These are phyloP conservation scores for Crucihimalaya himalaica DNA, from an alignment of 345 rosid genomes.

Conservation along the genomic window DNA sequence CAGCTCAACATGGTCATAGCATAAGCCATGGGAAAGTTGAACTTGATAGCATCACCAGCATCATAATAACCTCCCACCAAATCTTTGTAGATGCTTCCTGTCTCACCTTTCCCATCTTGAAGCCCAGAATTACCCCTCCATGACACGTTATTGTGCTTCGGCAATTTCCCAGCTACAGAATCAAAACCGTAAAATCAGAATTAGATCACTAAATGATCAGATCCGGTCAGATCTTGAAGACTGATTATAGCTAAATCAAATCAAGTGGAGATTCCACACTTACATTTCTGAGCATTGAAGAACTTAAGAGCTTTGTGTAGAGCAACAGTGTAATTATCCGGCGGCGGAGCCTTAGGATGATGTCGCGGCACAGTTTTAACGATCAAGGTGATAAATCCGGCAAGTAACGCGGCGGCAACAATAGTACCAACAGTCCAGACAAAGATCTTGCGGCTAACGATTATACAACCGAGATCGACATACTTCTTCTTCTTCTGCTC, in stretches of 20 bases:
- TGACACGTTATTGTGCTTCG: slow-evolving; percentile 87
- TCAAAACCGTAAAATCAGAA: neutral
- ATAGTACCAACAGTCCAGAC: slow-evolving; percentile 85
- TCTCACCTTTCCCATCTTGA: slow-evolving; percentile 68
- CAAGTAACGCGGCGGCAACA: slow-evolving; percentile 54
- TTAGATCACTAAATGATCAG: neutral
- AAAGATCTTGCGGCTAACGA: slow-evolving; percentile 95
- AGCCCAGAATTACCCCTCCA: slow-evolving; percentile 92
- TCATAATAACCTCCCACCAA: slow-evolving; percentile 89
- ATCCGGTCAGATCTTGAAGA: neutral
- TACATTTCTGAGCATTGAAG: slow-evolving; percentile 96
- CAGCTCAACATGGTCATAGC: slow-evolving; percentile 98
- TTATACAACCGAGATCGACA: slow-evolving; percentile 94
- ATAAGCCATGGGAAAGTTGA: slow-evolving; percentile 82
- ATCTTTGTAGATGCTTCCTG: slow-evolving; percentile 55
- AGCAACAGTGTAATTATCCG: slow-evolving; percentile 90
- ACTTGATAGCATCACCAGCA: slow-evolving; percentile 97
- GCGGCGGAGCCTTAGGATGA: slow-evolving; percentile 51
- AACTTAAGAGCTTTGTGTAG: slow-evolving; percentile 96
- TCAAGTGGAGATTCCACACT: neutral
- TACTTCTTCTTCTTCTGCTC: slow-evolving; percentile 98
- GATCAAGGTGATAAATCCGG: slow-evolving; percentile 75
- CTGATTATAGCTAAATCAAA: neutral
- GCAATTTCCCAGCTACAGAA: slow-evolving; percentile 79
- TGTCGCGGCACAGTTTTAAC: slow-evolving; percentile 86